These are phyloP conservation scores for Capsella rubella DNA, from an alignment of 441 rosid genomes.

Conservation along the genomic window DNA sequence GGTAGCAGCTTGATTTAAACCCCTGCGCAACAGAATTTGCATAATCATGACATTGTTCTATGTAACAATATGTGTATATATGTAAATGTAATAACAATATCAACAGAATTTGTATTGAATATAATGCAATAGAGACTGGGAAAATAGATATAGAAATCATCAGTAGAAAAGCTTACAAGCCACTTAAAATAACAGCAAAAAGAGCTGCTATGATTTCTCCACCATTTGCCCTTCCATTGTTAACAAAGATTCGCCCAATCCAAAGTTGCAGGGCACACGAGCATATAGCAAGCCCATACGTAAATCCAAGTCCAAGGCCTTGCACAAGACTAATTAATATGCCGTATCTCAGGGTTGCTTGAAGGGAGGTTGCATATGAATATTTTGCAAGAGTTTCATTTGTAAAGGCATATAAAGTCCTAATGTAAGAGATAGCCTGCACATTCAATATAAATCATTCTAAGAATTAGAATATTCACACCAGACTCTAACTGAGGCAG, in stretches of 20 bases:
- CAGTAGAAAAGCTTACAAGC: slow-evolving; percentile 78
- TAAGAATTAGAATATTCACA: slow-evolving; percentile 18
- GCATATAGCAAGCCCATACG: slow-evolving; percentile 99
- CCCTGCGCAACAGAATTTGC: slow-evolving; percentile 58
- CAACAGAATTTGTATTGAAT: neutral
- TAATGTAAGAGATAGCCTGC: slow-evolving; percentile 91
- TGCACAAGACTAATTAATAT: slow-evolving; percentile 97
- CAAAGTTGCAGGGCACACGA: slow-evolving; percentile 99
- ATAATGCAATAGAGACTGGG: slow-evolving; percentile 23
- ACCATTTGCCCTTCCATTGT: slow-evolving; percentile 71
- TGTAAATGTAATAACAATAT: neutral
- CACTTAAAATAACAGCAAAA: slow-evolving; percentile 96
- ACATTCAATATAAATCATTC: slow-evolving; percentile 29
- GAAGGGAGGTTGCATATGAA: slow-evolving; percentile 97
- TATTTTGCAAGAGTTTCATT: slow-evolving; percentile 98
- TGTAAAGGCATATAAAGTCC: slow-evolving; percentile 97
- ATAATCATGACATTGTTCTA: slow-evolving; percentile 39
- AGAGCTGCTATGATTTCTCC: slow-evolving; percentile 95
- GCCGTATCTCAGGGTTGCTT: slow-evolving; percentile 98
- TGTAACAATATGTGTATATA: neutral
- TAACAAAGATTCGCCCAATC: slow-evolving; percentile 92
- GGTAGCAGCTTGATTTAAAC: slow-evolving; percentile 98
- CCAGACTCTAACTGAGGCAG: slow-evolving; percentile 13
- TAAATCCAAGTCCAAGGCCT: slow-evolving; percentile 99
- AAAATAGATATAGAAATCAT: slow-evolving; percentile 15